These are phyloP conservation scores for Hygrophila difformis DNA, from an alignment of 257 asterid genomes.

Conservation along the genomic window DNA sequence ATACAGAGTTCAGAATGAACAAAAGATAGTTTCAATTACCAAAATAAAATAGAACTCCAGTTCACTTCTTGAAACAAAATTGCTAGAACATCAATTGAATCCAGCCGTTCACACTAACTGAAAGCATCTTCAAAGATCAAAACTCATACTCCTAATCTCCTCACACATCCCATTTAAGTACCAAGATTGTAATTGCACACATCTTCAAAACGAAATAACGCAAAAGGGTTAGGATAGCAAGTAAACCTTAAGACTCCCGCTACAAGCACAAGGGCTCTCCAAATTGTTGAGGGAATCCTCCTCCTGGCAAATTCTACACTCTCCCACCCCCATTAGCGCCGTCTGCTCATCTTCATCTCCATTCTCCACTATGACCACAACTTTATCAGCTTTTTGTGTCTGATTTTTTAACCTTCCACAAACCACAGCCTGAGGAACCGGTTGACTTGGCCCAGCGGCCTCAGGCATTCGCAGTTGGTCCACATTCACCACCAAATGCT, in stretches of 20 bases:
- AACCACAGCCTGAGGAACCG: too few relatives aligned
- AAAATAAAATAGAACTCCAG: neutral
- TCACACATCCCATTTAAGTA: neutral
- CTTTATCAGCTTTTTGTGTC: constrained; percentile 27
- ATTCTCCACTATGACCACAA: constrained; percentile 34
- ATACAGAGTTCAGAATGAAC: neutral
- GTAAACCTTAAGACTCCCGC: constrained; percentile 98
- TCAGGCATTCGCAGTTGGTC: constrained; percentile 45
- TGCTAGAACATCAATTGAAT: too few relatives aligned
- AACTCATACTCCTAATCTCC: too few relatives aligned
- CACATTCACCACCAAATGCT: constrained; percentile 50
- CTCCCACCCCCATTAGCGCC: too few relatives aligned
- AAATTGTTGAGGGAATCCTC: constrained; percentile 76
- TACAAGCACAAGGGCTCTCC: constrained; percentile 94
- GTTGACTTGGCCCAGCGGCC: too few relatives aligned
- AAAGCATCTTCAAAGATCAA: too few relatives aligned
- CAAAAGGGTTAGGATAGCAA: too few relatives aligned
- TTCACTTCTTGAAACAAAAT: too few relatives aligned
- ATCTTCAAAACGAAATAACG: too few relatives aligned
- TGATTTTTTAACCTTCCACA: too few relatives aligned
- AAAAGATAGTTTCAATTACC: neutral
- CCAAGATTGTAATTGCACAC: too few relatives aligned
- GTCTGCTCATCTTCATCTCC: constrained; percentile 52
- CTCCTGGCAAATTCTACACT: constrained; percentile 98
- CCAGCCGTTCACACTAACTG: too few relatives aligned